Evolutionary conservation across 306 rosid genomes (phyloP).

Genomic region (Sphenostylis stenocarpa): DNA sequence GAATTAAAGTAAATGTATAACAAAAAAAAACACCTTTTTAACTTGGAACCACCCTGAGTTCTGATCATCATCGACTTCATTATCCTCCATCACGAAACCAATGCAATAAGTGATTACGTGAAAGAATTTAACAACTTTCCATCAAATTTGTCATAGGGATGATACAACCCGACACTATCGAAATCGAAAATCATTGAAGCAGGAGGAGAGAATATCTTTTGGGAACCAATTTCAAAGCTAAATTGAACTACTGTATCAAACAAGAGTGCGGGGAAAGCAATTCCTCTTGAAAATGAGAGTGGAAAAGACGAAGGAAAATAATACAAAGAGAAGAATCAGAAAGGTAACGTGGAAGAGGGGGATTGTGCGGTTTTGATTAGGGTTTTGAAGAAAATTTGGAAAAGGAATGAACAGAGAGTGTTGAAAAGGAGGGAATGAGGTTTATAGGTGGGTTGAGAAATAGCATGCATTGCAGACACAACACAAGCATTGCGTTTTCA

Average conservation of each 20-base stretch:
- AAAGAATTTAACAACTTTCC: neutral
- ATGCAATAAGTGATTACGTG: slow-evolving; percentile 28
- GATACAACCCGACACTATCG: neutral
- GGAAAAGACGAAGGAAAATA: neutral
- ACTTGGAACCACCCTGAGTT: slow-evolving; percentile 97
- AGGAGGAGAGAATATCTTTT: neutral
- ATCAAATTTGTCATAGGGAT: slow-evolving; percentile 29
- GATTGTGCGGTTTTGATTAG: slow-evolving; percentile 34
- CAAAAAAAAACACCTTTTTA: slow-evolving; percentile 66
- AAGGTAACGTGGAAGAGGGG: neutral
- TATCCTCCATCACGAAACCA: slow-evolving; percentile 64
- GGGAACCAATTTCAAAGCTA: neutral
- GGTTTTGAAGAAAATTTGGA: slow-evolving; percentile 38
- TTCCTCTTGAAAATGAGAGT: slow-evolving; percentile 3
- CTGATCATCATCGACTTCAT: slow-evolving; percentile 74
- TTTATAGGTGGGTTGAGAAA: slow-evolving; percentile 26
- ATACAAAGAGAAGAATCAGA: neutral
- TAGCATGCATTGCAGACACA: slow-evolving; percentile 2
- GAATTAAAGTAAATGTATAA: neutral
- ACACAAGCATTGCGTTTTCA: neutral
- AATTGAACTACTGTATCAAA: neutral
- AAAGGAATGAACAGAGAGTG: neutral
- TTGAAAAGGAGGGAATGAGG: slow-evolving; percentile 23
- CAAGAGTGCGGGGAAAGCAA: neutral
- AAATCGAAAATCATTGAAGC: slow-evolving; percentile 10